A percentile compares a stretch with the other conserved stretches of the same genome.
Evolutionary conservation across 805 yeast genomes (phyloP).

Genomic region (Myxozyma mucilagina): DNA sequence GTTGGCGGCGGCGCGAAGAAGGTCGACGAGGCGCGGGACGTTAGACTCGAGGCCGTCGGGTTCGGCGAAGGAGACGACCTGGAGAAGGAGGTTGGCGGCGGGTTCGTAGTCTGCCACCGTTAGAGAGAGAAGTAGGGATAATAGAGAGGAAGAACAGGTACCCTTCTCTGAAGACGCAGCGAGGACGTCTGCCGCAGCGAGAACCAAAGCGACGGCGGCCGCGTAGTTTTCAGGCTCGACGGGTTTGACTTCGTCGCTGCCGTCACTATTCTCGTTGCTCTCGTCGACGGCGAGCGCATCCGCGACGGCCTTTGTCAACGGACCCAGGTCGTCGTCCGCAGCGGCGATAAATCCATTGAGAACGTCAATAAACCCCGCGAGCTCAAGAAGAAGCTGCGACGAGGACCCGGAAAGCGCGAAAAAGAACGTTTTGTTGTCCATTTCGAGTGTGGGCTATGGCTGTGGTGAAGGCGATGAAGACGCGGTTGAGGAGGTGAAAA

Average conservation of each 20-base stretch:
- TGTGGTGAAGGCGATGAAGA: no score
- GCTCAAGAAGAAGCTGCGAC: slow-evolving; percentile 34
- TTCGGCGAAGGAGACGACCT: slow-evolving; percentile 39
- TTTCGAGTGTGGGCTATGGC: no score
- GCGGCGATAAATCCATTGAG: slow-evolving; percentile 36
- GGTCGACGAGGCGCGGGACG: slow-evolving; percentile 37
- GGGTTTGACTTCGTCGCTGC: slow-evolving; percentile 9
- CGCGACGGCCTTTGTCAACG: slow-evolving; percentile 21
- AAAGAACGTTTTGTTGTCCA: slow-evolving; percentile 15
- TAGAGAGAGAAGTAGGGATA: background rate
- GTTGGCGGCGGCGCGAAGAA: slow-evolving; percentile 30
- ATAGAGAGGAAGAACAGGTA: background rate
- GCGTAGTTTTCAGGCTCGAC: slow-evolving; percentile 17
- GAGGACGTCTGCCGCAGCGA: slow-evolving; percentile 19
- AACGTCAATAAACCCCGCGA: slow-evolving; percentile 42
- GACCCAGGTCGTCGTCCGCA: slow-evolving; percentile 25
- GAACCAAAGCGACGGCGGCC: slow-evolving; percentile 18
- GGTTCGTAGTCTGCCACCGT: slow-evolving; percentile 41
- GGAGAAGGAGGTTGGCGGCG: slow-evolving; percentile 43
- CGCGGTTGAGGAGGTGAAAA: no score
- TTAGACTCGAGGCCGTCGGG: slow-evolving; percentile 38
- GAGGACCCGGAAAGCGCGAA: slow-evolving; percentile 18
- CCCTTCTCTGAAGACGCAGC: slow-evolving; percentile 24
- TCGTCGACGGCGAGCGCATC: slow-evolving; percentile 9
- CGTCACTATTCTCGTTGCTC: background rate